Percentiles rank a stretch among this genome's conserved stretches.
These are phyloP conservation scores for Exophiala xenobiotica DNA, from an alignment of 2,329 filamentous ascomycete species.

Conservation along the genomic window DNA sequence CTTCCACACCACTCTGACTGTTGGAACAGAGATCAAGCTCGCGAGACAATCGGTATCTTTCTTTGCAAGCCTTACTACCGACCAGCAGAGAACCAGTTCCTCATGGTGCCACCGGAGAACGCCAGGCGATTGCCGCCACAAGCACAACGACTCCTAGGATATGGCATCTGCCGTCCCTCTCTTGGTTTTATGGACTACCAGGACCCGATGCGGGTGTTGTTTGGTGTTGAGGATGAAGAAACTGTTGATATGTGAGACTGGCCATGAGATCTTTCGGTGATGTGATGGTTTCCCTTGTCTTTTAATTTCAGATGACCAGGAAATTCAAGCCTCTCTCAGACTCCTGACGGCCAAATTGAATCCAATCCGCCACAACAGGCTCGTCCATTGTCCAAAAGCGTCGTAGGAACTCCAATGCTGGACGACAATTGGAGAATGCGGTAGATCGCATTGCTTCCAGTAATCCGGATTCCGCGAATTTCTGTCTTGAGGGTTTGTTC, in stretches of 20 bases:
- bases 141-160: slow-evolving; percentile 32
- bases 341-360: slow-evolving; percentile 20
- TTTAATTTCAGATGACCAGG: slow-evolving; percentile 18
- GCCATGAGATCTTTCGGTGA: too few species aligned
- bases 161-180: slow-evolving; percentile 28
- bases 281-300: background rate
- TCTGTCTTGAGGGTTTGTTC: slow-evolving; percentile 8
- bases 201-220: slow-evolving; percentile 29
- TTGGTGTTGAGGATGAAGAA: slow-evolving; percentile 35
- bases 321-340: slow-evolving; percentile 11
- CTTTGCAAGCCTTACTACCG: slow-evolving; percentile 25
- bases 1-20: slow-evolving; percentile 3
- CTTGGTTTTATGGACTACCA: slow-evolving; percentile 30
- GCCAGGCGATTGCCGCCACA: slow-evolving; percentile 26
- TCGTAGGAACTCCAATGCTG: slow-evolving; percentile 26
- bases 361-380: slow-evolving; percentile 7
- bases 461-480: slow-evolving; percentile 14
- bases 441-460: slow-evolving; percentile 18
- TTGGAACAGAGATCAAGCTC: slow-evolving; percentile 20
- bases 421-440: slow-evolving; percentile 20
- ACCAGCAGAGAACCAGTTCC: slow-evolving; percentile 33
- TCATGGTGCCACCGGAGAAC: slow-evolving; percentile 29
- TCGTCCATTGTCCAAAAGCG: slow-evolving; percentile 24
- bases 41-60: slow-evolving; percentile 26
- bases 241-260: slow-evolving; percentile 35